A percentile compares a stretch with the other conserved stretches of the same genome.
phyloP scores from a whole-genome alignment of 2,329 filamentous ascomycete genomes.

The Botrytis cinerea region DNA sequence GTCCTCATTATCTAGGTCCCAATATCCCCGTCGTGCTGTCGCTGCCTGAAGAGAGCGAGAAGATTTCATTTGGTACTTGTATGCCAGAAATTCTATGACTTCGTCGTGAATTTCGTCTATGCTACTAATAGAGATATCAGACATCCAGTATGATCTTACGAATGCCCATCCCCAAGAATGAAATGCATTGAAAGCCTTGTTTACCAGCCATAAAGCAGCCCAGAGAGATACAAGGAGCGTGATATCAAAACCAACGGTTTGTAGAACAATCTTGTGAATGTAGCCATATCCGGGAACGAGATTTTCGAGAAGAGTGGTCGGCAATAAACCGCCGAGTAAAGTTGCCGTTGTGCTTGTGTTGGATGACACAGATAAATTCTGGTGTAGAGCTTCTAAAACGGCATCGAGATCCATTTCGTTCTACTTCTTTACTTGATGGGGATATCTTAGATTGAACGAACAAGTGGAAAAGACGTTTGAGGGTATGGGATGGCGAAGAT shows the following conservation, averaged over 20 bases:
- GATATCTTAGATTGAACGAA: not conserved
- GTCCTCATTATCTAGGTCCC: conserved; percentile 50
- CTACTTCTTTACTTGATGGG: not conserved
- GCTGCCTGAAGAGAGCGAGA: conserved; percentile 58
- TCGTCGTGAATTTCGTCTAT: conserved; percentile 60
- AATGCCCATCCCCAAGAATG: conserved; percentile 44
- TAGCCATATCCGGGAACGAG: conserved; percentile 41
- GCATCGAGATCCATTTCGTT: not conserved
- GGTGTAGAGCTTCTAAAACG: conserved; percentile 13
- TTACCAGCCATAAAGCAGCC: conserved; percentile 45
- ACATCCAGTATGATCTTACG: conserved; percentile 51
- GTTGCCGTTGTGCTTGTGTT: conserved; percentile 11
- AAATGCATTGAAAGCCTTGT: conserved; percentile 45
- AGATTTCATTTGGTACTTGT: conserved; percentile 53
- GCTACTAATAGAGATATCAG: conserved; percentile 54
- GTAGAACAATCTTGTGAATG: conserved; percentile 39
- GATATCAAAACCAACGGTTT: conserved; percentile 39
- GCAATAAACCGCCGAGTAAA: conserved; percentile 26
- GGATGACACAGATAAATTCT: conserved; percentile 5
- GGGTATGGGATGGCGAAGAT: not conserved
- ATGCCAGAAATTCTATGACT: conserved; percentile 59
- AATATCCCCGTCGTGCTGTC: conserved; percentile 55
- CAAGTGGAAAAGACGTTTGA: not conserved
- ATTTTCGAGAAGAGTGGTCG: conserved; percentile 38
- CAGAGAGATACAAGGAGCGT: conserved; percentile 38